Base-by-base conservation (phyloP, 2,329 filamentous ascomycete genomes). In the Trichoderma sp. region DNA sequence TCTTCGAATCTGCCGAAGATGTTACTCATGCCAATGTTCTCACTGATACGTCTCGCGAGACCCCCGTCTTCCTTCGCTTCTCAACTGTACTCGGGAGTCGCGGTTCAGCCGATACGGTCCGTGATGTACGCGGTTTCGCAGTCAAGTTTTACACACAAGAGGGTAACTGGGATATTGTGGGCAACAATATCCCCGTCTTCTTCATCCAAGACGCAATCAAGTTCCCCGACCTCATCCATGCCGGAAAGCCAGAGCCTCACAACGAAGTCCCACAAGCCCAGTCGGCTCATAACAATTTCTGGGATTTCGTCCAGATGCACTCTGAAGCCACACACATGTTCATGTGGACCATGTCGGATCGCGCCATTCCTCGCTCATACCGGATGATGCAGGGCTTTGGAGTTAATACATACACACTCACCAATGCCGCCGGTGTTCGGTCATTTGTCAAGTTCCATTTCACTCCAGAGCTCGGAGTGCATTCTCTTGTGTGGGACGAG, bases 301-400 rank as follows among this genome's bases (percentile, higher is more conserved):
- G 91, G 91, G 92, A 94, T 76, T 94, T 93, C 75, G 84, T 88
- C 53, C 90, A 84, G 74, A 75, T 77, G 67, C 80, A 94, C 76
- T 83, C 88, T 0, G 92, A 95, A 78, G 87, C 91, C 0, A 93
- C 91, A 0, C 92, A 94, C 79, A 94, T 93, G 91, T 92, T 88
- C 75, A 89, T 93, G 85, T 95, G 92, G 92, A 84, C 89, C 34
- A 93, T 94, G 90, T 92, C 88, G 9, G 93, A 94, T 78, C 87
- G 92, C 32, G 85, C 86, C 0, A 93, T 93, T 70, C 92, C 92
- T 1, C 87, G 91, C 3, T 93, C 91, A 0, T 94, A 86, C 81
- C 89, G 93, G 28, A 94, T 94, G 92, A 94, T 95, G 91, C 92
- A 95, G 75, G 93, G 93, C 0, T 95, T 95, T 71, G 92, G 93